Evolutionary conservation across 805 yeast genomes (phyloP), one percentile per base, ranked within the genome.

Genomic region (Jamesozyma jinghongensis): DNA sequence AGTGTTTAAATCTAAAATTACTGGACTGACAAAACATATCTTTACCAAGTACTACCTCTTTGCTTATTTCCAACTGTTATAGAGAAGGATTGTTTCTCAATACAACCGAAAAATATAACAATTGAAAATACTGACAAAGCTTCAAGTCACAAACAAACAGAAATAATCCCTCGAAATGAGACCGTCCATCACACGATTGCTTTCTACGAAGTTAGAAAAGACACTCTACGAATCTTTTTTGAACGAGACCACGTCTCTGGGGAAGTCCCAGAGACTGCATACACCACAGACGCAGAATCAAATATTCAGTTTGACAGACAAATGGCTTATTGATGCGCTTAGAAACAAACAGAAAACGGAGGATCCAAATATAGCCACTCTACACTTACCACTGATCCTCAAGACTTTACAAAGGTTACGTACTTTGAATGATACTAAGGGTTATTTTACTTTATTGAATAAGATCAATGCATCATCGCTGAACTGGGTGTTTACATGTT

Each of bases 371-470:
- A 19, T 19, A 5, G 28, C 31, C 2, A 20, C 18, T 11, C 14
- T 40, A n/a, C 28, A 34, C 12, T 19, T 40, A 17, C 49, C 53
- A 3, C 38, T 40, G 7, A 49, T 57, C 5, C 19, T 57, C 32
- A 47, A 50, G 26, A 51, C 51, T 6, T 39, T 57, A 30, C 54
- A 54, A 35, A 46, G 40, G 17, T 40, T 57, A n/a, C 44, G 62
- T 29, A 39, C 50, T 8, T 32, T 36, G 2, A 47, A 50, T 18
- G 41, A 49, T 17, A 32, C 29, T 12, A 41, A 46, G 5, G 36
- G 44, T 2, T 57, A 53, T 40, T 57, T 54, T 37, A 46, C 47
- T 3, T 42, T 57, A 19, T 36, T 56, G 19, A 51, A 53, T 31
- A 49, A 46, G 32, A 37, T 58, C 6, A 45, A 50, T 14, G 34